phyloP scores from a whole-genome alignment of 306 rosid genomes.

The Biancaea sappan region DNA sequence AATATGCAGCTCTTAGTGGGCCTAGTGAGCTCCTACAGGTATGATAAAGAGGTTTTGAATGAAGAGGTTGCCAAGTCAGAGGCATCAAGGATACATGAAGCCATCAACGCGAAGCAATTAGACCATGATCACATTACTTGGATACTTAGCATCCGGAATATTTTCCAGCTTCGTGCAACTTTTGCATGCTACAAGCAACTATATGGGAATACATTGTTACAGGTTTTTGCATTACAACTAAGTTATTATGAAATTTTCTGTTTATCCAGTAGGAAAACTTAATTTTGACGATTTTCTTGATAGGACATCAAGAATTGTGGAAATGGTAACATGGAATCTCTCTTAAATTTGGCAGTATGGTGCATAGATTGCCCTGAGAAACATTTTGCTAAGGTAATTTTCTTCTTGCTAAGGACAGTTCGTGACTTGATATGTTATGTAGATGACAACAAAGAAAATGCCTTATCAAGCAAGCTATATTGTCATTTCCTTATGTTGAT shows the following conservation, averaged over 20 bases:
- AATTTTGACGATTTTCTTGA: constrained; percentile 33
- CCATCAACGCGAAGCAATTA: constrained; percentile 49
- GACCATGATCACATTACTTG: constrained; percentile 47
- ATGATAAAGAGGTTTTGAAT: constrained; percentile 55
- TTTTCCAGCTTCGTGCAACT: constrained; percentile 66
- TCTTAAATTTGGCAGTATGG: constrained; percentile 50
- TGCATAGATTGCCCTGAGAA: constrained; percentile 78
- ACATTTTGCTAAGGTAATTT: constrained; percentile 85
- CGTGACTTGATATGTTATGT: background rate
- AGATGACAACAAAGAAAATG: background rate
- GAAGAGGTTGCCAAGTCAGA: constrained; percentile 35
- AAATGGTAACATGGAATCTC: constrained; percentile 56
- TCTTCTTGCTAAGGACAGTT: background rate
- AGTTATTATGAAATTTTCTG: background rate
- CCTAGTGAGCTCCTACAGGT: constrained; percentile 66
- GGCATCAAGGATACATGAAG: constrained; percentile 54
- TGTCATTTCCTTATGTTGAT: background rate
- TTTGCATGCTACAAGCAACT: constrained; percentile 50
- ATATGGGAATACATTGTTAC: constrained; percentile 13
- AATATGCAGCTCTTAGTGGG: constrained; percentile 57
- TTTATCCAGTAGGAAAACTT: background rate
- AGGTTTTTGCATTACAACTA: background rate
- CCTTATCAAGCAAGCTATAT: background rate
- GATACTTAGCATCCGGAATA: constrained; percentile 59
- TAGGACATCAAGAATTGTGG: constrained; percentile 69